Evolutionary conservation across 2,329 filamentous ascomycete species (phyloP).

Genomic region (Stachybotrys chlorohalonatus): DNA sequence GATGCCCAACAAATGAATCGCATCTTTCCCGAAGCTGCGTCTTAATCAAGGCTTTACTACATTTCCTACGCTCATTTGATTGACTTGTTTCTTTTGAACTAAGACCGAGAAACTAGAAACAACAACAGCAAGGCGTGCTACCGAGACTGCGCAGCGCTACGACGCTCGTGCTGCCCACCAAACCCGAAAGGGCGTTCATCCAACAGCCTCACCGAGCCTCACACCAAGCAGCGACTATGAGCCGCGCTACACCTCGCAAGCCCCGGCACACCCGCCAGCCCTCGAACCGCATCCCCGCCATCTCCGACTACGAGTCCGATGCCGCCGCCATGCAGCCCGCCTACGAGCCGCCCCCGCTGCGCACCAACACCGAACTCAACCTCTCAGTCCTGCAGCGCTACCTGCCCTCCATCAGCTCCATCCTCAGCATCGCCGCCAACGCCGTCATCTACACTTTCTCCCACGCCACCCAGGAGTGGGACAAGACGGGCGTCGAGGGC

Average conservation of each 20-base stretch:
- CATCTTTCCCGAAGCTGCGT: not conserved
- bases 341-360: slow-evolving; percentile 40
- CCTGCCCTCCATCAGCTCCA: slow-evolving; percentile 61
- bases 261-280: slow-evolving; percentile 30
- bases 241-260: slow-evolving; percentile 31
- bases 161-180: too few species aligned
- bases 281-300: slow-evolving; percentile 28
- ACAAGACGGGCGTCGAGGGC: slow-evolving; percentile 78
- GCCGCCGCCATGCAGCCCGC: slow-evolving; percentile 32
- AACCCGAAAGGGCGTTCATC: too few species aligned
- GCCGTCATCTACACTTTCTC: slow-evolving; percentile 79
- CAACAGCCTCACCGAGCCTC: not conserved
- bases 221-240: slow-evolving; percentile 24
- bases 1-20: not conserved
- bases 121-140: too few species aligned
- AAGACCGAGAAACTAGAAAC: too few species aligned
- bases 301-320: slow-evolving; percentile 60
- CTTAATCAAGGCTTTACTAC: too few species aligned
- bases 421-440: slow-evolving; percentile 75
- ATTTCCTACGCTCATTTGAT: too few species aligned
- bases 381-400: slow-evolving; percentile 75
- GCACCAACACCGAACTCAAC: slow-evolving; percentile 81
- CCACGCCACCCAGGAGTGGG: slow-evolving; percentile 59
- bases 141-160: too few species aligned
- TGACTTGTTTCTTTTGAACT: too few species aligned